phyloP scores from a whole-genome alignment of 495 filamentous ascomycete genomes.

The Penicillium waksmanii region DNA sequence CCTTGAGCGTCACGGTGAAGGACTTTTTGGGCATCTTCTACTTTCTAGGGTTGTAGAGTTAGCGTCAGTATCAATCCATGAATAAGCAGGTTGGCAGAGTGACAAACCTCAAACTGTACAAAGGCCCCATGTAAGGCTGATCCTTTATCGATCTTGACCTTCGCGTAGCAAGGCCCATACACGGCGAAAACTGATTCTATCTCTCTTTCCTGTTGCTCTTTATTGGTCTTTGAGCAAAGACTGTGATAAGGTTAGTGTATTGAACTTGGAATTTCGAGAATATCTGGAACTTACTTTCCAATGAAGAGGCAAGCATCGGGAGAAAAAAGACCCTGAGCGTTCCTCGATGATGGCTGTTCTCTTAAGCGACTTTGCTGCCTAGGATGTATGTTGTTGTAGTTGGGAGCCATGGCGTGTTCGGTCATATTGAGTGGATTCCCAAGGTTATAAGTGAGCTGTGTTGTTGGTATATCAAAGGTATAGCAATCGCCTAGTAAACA shows the following conservation, averaged over 20 bases:
- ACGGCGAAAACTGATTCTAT: slow-evolving; percentile 15
- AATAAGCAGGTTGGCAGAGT: not conserved
- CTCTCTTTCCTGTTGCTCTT: slow-evolving; percentile 16
- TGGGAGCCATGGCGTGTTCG: not conserved
- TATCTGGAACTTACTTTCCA: slow-evolving; percentile 26
- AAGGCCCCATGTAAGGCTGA: slow-evolving; percentile 26
- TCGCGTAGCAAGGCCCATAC: slow-evolving; percentile 24
- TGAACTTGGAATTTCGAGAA: not conserved
- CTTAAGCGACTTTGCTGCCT: slow-evolving; percentile 22
- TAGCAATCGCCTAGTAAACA: not conserved
- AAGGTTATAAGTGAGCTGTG: not conserved
- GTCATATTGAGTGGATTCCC: not conserved
- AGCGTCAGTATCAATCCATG: not conserved
- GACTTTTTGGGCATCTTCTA: slow-evolving; percentile 18
- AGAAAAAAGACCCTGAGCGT: slow-evolving; percentile 32
- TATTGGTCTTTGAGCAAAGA: slow-evolving; percentile 19
- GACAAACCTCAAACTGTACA: slow-evolving; percentile 29
- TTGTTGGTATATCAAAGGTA: not conserved
- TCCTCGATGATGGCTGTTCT: slow-evolving; percentile 26
- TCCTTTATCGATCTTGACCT: slow-evolving; percentile 27
- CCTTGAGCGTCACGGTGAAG: slow-evolving; percentile 5
- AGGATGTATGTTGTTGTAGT: slow-evolving; percentile 18
- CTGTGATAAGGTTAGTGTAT: slow-evolving; percentile 10
- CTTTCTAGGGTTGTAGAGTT: slow-evolving; percentile 9
- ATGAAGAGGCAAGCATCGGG: slow-evolving; percentile 32